phyloP scores from a whole-genome alignment of 2,329 filamentous ascomycete genomes.

The Coniochaeta sp. region DNA sequence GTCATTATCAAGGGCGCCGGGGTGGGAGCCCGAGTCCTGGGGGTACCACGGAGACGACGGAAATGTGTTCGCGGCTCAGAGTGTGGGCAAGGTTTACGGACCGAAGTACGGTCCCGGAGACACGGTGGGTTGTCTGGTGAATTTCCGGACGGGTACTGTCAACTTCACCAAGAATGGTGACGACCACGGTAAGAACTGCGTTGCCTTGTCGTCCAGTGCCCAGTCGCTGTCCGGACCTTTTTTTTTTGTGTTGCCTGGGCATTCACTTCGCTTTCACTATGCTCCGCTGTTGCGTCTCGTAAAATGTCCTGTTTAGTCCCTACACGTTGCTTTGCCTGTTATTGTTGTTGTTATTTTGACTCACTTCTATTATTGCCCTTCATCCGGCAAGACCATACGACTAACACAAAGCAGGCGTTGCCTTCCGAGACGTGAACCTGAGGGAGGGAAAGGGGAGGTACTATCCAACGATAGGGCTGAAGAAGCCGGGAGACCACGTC shows the following conservation, averaged over 20 bases:
- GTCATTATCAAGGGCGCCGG: constrained; percentile 47
- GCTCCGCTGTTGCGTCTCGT: background rate
- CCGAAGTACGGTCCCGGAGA: constrained; percentile 48
- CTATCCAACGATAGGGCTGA: constrained; percentile 61
- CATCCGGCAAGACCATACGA: background rate
- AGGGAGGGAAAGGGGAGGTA: constrained; percentile 44
- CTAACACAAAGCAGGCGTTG: constrained; percentile 43
- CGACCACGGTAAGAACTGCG: constrained; percentile 36
- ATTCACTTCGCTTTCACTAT: background rate
- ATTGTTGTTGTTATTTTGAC: too few species aligned
- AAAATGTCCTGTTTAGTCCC: background rate
- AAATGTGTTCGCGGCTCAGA: constrained; percentile 49
- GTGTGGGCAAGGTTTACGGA: constrained; percentile 49
- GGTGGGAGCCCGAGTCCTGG: constrained; percentile 63
- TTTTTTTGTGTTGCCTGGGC: background rate
- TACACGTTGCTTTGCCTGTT: background rate
- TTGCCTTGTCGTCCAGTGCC: background rate
- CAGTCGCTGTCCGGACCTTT: background rate
- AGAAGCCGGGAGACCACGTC: constrained; percentile 54
- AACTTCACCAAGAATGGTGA: constrained; percentile 63
- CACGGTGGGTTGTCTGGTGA: constrained; percentile 57
- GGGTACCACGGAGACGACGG: constrained; percentile 65
- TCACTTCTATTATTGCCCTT: background rate
- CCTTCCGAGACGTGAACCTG: constrained; percentile 63
- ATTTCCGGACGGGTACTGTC: constrained; percentile 55